Conservation (phyloP, 2,329 filamentous ascomycete species). For the Xylariaceae sp. region DNA sequence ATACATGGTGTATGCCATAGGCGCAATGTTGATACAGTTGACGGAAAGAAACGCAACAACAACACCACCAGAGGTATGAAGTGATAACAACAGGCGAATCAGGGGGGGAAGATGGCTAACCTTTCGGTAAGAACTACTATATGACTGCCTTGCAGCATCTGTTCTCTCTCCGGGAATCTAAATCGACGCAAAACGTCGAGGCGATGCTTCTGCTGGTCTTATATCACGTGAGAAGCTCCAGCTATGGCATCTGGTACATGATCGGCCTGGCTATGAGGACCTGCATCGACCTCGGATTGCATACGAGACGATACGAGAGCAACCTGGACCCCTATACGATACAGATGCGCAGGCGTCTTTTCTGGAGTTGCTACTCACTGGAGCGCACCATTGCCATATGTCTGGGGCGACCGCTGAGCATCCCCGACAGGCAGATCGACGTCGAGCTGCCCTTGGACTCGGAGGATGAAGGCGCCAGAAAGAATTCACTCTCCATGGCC, state of each 20-base stretch:
- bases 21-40: constrained; percentile 42
- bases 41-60: constrained; percentile 38
- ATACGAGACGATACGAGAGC: constrained; percentile 41
- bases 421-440: constrained; percentile 47
- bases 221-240: constrained; percentile 46
- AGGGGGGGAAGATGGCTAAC: constrained; percentile 10
- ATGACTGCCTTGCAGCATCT: constrained; percentile 44
- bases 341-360: constrained; percentile 42
- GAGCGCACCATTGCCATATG: constrained; percentile 46
- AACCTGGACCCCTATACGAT: constrained; percentile 36
- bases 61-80: constrained; percentile 35
- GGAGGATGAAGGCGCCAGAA: constrained; percentile 11
- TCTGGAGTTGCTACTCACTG: constrained; percentile 48
- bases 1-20: constrained; percentile 48
- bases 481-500: constrained; percentile 34
- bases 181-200: constrained; percentile 46
- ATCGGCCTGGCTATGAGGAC: constrained; percentile 49
- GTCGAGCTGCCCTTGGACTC: constrained; percentile 40
- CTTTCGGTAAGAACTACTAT: constrained; percentile 38
- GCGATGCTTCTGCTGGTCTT: constrained; percentile 47
- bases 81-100: not conserved
- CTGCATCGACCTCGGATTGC: constrained; percentile 46
- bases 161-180: constrained; percentile 41
- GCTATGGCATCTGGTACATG: constrained; percentile 49
- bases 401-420: constrained; percentile 44